Percentiles rank a stretch among this genome's conserved stretches.
Conservation (phyloP, 805 yeast species). For the Yamadazyma sp. region DNA sequence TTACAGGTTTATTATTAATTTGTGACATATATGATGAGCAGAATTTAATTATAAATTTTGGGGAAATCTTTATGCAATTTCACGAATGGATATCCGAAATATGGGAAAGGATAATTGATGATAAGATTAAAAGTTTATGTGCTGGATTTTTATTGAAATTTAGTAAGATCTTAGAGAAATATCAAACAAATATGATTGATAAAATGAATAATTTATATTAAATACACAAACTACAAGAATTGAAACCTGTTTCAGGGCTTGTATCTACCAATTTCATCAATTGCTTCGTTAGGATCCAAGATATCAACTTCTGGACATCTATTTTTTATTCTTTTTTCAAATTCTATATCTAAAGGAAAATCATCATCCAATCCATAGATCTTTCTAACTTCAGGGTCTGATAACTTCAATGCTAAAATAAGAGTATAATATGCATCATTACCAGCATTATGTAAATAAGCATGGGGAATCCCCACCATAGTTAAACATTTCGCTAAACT, state of each 20-base stretch:
- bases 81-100: constrained; percentile 24
- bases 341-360: constrained; percentile 4
- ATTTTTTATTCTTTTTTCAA: constrained; percentile 3
- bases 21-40: constrained; percentile 32
- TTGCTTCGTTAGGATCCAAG: not conserved
- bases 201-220: constrained; percentile 26
- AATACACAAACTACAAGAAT: not conserved
- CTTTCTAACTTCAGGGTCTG: constrained; percentile 28
- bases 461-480: constrained; percentile 49
- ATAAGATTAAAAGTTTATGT: constrained; percentile 32
- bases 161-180: constrained; percentile 19
- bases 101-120: constrained; percentile 39
- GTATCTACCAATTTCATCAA: constrained; percentile 2
- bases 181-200: constrained; percentile 29
- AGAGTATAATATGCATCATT: constrained; percentile 67
- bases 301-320: constrained; percentile 4
- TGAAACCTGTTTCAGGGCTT: not conserved
- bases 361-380: constrained; percentile 6
- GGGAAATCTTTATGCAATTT: constrained; percentile 17
- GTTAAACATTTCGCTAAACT: constrained; percentile 44
- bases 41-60: constrained; percentile 19
- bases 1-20: constrained; percentile 34
- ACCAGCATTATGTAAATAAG: constrained; percentile 66
- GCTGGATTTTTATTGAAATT: constrained; percentile 39
- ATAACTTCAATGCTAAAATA: constrained; percentile 43